Evolutionary conservation across 2,329 filamentous ascomycete species (phyloP).

Genomic region (Botryotinia globosa): DNA sequence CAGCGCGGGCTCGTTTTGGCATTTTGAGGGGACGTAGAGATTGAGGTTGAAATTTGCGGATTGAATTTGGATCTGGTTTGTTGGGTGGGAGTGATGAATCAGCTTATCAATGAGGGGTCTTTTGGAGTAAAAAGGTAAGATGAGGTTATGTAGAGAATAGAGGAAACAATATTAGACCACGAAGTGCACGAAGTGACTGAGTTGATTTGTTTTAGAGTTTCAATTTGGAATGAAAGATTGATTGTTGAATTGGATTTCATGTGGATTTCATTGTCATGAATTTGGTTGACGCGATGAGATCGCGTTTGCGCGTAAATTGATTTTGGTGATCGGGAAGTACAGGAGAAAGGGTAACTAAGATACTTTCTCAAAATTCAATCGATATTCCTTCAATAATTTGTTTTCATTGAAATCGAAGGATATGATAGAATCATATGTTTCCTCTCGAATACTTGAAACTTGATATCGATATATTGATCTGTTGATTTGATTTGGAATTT

Average conservation of each 20-base stretch:
- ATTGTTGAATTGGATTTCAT: background rate
- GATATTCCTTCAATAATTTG: background rate
- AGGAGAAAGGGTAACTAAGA: background rate
- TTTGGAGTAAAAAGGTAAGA: background rate
- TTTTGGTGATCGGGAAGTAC: background rate
- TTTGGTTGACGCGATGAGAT: background rate
- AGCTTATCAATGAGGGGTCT: background rate
- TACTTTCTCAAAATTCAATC: background rate
- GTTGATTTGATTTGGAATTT: background rate
- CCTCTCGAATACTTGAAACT: too few relatives aligned
- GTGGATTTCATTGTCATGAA: background rate
- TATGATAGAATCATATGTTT: background rate
- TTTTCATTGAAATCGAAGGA: too few relatives aligned
- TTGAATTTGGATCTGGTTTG: background rate
- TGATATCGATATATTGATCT: background rate
- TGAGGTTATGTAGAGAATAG: background rate
- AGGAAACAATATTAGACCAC: background rate
- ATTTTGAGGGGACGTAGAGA: conserved; percentile 23
- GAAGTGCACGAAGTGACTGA: background rate
- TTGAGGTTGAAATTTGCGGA: background rate
- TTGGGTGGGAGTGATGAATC: background rate
- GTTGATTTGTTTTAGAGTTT: background rate
- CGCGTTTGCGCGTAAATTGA: conserved; percentile 19
- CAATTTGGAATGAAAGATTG: background rate
- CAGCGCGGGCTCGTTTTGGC: conserved; percentile 31